These are phyloP conservation scores for Hanseniaspora guilliermondii DNA, from an alignment of 805 yeast species.

Conservation along the genomic window DNA sequence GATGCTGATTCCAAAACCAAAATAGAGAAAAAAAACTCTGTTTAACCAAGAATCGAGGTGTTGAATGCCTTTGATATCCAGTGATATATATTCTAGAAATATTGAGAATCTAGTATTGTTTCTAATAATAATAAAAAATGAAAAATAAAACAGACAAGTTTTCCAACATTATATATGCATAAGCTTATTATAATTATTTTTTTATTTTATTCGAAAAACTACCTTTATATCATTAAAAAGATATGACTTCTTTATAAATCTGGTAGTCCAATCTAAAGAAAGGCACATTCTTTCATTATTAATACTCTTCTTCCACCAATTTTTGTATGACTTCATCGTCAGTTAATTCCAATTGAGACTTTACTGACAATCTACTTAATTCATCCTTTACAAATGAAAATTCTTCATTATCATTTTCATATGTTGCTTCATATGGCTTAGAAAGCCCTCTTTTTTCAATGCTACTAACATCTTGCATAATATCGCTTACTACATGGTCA, in stretches of 20 bases:
- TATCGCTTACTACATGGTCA: not conserved
- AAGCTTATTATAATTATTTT: not conserved
- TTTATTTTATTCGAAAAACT: not conserved
- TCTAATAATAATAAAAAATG: too few relatives aligned
- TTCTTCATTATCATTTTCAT: not conserved
- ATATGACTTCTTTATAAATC: too few relatives aligned
- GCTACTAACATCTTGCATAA: not conserved
- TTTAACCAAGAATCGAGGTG: not conserved
- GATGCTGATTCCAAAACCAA: slow-evolving; percentile 52
- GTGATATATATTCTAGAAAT: too few relatives aligned
- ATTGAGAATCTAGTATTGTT: too few relatives aligned
- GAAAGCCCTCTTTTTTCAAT: not conserved
- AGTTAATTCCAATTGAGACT: not conserved
- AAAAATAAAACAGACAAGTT: not conserved
- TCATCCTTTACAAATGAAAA: slow-evolving; percentile 2
- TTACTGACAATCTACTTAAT: not conserved
- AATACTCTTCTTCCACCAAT: not conserved
- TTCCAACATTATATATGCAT: not conserved
- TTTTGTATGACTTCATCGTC: not conserved
- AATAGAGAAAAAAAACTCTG: slow-evolving; percentile 18
- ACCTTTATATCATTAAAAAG: too few relatives aligned
- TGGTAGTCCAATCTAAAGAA: too few relatives aligned
- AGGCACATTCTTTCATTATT: not conserved
- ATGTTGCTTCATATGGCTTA: not conserved
- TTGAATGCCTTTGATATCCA: too few relatives aligned